Conservation (phyloP, 805 yeast genomes). For the Metschnikowia orientalis region DNA sequence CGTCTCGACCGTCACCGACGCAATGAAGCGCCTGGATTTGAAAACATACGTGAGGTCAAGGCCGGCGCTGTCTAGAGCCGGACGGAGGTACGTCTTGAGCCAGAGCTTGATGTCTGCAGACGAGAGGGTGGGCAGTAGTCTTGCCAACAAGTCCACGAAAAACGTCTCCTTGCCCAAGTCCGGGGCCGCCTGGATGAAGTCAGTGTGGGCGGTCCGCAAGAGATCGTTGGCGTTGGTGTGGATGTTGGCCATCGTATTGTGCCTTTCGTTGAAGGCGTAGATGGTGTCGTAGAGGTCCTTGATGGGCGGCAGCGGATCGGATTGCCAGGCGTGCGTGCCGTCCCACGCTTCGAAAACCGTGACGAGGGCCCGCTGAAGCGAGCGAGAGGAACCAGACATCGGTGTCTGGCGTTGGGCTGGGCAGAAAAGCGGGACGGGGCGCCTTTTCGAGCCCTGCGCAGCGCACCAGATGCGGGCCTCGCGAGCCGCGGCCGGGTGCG, state of each 20-base stretch:
- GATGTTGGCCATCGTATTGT: constrained; percentile 31
- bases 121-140: constrained; percentile 29
- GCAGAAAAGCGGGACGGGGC: no score
- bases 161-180: constrained; percentile 30
- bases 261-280: constrained; percentile 22
- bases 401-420: no score
- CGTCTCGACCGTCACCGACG: constrained; percentile 17
- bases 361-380: constrained; percentile 14
- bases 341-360: constrained; percentile 15
- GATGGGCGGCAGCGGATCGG: constrained; percentile 9
- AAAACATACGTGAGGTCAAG: constrained; percentile 35
- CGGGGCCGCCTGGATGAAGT: constrained; percentile 24
- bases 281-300: constrained; percentile 12
- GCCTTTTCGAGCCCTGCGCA: no score
- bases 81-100: constrained; percentile 45
- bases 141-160: constrained; percentile 37
- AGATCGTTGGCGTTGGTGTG: constrained; percentile 33
- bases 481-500: no score
- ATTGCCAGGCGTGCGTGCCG: constrained; percentile 9
- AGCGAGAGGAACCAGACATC: constrained; percentile 17
- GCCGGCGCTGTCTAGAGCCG: constrained; percentile 60
- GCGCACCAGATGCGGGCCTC: no score
- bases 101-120: constrained; percentile 37
- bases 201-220: constrained; percentile 31
- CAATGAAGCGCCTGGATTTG: constrained; percentile 27